Evolutionary conservation across 179 eudicot genomes (phyloP).

Genomic region (Vitellaria paradoxa): DNA sequence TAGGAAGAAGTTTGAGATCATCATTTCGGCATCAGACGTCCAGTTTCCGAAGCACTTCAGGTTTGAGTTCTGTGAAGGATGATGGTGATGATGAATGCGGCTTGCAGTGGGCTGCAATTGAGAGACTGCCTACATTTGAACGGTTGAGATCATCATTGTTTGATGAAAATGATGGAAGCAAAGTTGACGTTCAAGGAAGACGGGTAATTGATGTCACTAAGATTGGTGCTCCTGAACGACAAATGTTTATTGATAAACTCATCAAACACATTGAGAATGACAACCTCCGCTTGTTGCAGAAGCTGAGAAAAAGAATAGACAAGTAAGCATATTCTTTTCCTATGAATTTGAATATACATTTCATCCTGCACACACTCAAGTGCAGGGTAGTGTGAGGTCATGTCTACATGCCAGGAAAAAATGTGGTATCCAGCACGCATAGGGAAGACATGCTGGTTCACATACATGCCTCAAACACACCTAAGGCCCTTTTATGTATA

Average conservation of each 20-base stretch:
- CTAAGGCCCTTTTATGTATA: too few relatives aligned
- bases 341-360: neutral
- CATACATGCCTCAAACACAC: too few relatives aligned
- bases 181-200: constrained; percentile 36
- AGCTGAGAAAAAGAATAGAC: constrained; percentile 65
- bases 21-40: constrained; percentile 34
- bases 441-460: too few relatives aligned
- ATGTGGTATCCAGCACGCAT: too few relatives aligned
- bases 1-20: constrained; percentile 52
- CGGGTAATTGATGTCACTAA: constrained; percentile 54
- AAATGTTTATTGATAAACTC: constrained; percentile 65
- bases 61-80: constrained; percentile 25
- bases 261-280: constrained; percentile 71
- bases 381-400: too few relatives aligned
- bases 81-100: constrained; percentile 19
- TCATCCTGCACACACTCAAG: neutral
- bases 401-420: too few relatives aligned
- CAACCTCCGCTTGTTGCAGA: constrained; percentile 65
- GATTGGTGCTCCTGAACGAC: constrained; percentile 62
- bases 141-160: constrained; percentile 42
- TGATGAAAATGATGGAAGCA: constrained; percentile 36
- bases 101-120: constrained; percentile 32
- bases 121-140: constrained; percentile 33
- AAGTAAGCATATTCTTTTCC: constrained; percentile 35
- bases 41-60: constrained; percentile 37